Percentiles rank a stretch among this genome's conserved stretches.
Evolutionary conservation across 2,329 filamentous ascomycete species (phyloP).

Genomic region (Aspergillus floridensis): DNA sequence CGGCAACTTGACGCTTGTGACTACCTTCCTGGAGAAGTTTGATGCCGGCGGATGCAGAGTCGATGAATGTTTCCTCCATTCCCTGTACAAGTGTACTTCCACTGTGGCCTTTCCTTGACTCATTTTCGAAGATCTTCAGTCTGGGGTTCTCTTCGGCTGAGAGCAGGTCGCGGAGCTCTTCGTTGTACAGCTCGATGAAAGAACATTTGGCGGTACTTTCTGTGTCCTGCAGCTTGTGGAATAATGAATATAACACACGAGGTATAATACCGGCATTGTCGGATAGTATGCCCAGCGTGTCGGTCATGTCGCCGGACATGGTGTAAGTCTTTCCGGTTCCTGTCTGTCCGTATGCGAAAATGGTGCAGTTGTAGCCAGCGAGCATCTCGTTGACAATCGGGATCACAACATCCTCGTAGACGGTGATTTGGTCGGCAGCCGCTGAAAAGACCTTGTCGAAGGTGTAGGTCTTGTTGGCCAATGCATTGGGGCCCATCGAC

Average conservation of each 20-base stretch:
- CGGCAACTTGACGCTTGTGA: conserved; percentile 93
- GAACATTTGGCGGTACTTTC: conserved; percentile 96
- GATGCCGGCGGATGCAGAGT: conserved; percentile 79
- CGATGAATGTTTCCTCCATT: conserved; percentile 95
- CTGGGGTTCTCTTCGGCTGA: conserved; percentile 78
- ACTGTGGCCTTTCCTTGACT: conserved; percentile 70
- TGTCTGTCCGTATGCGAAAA: conserved; percentile 97
- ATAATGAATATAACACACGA: conserved; percentile 80
- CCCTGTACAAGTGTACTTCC: conserved; percentile 83
- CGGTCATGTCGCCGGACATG: conserved; percentile 96
- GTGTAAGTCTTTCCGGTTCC: conserved; percentile 99
- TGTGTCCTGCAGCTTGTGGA: conserved; percentile 76
- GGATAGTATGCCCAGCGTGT: conserved; percentile 78
- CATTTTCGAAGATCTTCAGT: conserved; percentile 91
- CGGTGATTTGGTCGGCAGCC: conserved; percentile 86
- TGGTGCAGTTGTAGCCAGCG: conserved; percentile 93
- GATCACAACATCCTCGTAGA: conserved; percentile 92
- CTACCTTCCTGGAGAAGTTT: conserved; percentile 85
- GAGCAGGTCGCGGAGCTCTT: conserved; percentile 88
- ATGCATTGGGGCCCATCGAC: conserved; percentile 85
- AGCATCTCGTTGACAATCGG: conserved; percentile 97
- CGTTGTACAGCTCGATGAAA: conserved; percentile 98
- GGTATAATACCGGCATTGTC: conserved; percentile 95
- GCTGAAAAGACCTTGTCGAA: conserved; percentile 98
- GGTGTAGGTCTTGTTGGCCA: conserved; percentile 93